Percentiles rank a stretch among this genome's conserved stretches.
Conservation (phyloP, 2,329 filamentous ascomycete genomes). For the Sporothrix luriei region DNA sequence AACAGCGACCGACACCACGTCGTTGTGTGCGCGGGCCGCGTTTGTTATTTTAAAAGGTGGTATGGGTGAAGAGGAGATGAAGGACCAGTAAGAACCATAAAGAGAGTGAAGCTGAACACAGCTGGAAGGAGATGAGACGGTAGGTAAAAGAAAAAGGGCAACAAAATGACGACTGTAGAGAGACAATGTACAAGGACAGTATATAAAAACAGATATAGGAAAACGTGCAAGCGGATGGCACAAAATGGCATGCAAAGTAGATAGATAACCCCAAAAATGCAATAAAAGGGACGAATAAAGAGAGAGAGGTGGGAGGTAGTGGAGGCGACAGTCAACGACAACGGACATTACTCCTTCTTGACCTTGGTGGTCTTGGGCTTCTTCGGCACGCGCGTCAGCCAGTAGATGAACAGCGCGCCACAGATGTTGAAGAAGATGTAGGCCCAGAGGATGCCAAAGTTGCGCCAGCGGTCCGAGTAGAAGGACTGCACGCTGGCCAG, state of each 20-base stretch:
- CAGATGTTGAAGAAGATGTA: slow-evolving; percentile 57
- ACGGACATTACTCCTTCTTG: slow-evolving; percentile 34
- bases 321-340: not conserved
- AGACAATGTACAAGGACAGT: slow-evolving; percentile 19
- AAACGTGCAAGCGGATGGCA: slow-evolving; percentile 11
- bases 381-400: slow-evolving; percentile 38
- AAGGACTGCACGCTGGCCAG: slow-evolving; percentile 52
- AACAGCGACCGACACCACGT: not conserved
- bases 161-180: not conserved
- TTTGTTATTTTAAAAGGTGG: slow-evolving; percentile 10
- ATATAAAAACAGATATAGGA: not conserved
- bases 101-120: not conserved
- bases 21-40: not conserved
- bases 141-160: not conserved
- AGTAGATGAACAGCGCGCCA: slow-evolving; percentile 47
- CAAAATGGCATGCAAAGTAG: slow-evolving; percentile 14
- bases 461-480: slow-evolving; percentile 66
- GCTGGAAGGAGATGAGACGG: too few relatives aligned
- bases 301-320: not conserved
- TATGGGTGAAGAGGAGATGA: not conserved
- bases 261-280: slow-evolving; percentile 17
- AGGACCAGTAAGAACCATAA: not conserved
- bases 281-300: not conserved
- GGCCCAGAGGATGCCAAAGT: slow-evolving; percentile 63
- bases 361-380: slow-evolving; percentile 33